phyloP scores from a whole-genome alignment of 2,329 filamentous ascomycete species.

The Calycina herbarum region DNA sequence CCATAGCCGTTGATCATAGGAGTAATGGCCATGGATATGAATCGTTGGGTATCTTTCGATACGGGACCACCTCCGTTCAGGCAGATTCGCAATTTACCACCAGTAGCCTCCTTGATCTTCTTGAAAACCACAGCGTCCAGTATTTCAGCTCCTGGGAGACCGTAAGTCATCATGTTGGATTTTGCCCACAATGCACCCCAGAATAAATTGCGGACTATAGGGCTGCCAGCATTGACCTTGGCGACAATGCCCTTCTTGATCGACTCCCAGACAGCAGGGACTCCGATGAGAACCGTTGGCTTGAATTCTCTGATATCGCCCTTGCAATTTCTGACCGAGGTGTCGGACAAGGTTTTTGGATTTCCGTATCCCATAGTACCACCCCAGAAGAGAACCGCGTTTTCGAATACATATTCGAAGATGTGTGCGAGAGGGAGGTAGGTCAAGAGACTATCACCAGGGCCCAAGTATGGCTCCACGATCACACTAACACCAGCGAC shows the following conservation, averaged over 20 bases:
- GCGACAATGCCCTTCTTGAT: slow-evolving; percentile 89
- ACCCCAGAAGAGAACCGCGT: slow-evolving; percentile 83
- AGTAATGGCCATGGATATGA: slow-evolving; percentile 87
- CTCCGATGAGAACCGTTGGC: slow-evolving; percentile 88
- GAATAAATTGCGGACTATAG: slow-evolving; percentile 77
- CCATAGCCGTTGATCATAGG: slow-evolving; percentile 96
- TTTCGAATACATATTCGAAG: slow-evolving; percentile 94
- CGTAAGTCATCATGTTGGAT: slow-evolving; percentile 55
- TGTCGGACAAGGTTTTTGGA: slow-evolving; percentile 82
- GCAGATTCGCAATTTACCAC: slow-evolving; percentile 82
- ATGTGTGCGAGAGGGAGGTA: slow-evolving; percentile 96
- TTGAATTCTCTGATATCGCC: slow-evolving; percentile 92
- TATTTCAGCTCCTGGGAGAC: slow-evolving; percentile 65
- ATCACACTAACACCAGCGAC: slow-evolving; percentile 79
- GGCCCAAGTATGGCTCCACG: slow-evolving; percentile 75
- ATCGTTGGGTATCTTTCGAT: slow-evolving; percentile 81
- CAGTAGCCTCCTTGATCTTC: slow-evolving; percentile 87
- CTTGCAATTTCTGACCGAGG: slow-evolving; percentile 82
- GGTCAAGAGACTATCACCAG: slow-evolving; percentile 77
- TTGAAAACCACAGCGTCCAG: slow-evolving; percentile 86
- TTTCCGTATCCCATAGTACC: slow-evolving; percentile 93
- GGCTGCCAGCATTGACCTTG: slow-evolving; percentile 66
- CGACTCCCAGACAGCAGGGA: slow-evolving; percentile 95
- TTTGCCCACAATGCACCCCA: slow-evolving; percentile 64
- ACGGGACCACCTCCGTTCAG: slow-evolving; percentile 95